Percentiles rank a stretch among this genome's conserved stretches.
phyloP scores from a whole-genome alignment of 768 basidiomycete species.

The Scleroderma bovista region DNA sequence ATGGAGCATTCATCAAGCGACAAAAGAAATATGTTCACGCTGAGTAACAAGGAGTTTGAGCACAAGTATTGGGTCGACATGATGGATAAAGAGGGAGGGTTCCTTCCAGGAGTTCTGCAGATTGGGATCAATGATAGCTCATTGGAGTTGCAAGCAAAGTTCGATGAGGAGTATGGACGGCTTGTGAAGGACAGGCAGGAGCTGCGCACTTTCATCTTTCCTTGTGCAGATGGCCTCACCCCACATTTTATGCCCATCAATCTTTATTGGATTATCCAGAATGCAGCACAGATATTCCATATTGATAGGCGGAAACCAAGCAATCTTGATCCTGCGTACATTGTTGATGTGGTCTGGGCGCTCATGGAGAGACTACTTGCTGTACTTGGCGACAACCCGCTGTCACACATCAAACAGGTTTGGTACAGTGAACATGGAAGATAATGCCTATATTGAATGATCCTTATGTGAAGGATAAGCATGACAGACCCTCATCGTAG shows the following conservation, averaged over 20 bases:
- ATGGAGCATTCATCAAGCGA: constrained; percentile 94
- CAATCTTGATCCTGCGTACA: constrained; percentile 84
- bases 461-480: constrained; percentile 55
- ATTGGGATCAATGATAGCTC: constrained; percentile 85
- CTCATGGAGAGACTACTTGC: constrained; percentile 76
- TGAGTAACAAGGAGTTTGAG: constrained; percentile 80
- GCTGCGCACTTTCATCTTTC: constrained; percentile 83
- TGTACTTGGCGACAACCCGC: no score
- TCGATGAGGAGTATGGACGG: constrained; percentile 74
- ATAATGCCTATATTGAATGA: no score
- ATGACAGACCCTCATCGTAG: no score
- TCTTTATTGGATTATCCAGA: constrained; percentile 90
- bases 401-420: no score
- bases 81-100: constrained; percentile 75
- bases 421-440: no score
- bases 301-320: constrained; percentile 91
- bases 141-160: constrained; percentile 70
- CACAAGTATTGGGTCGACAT: constrained; percentile 94
- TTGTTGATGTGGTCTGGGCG: constrained; percentile 72
- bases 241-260: constrained; percentile 94
- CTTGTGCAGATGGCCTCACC: constrained; percentile 60
- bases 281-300: constrained; percentile 94
- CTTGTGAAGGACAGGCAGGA: constrained; percentile 66
- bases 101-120: constrained; percentile 74
- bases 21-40: constrained; percentile 86